phyloP scores from a whole-genome alignment of 208 protist species.

The Chromosphaera perkinsii region DNA sequence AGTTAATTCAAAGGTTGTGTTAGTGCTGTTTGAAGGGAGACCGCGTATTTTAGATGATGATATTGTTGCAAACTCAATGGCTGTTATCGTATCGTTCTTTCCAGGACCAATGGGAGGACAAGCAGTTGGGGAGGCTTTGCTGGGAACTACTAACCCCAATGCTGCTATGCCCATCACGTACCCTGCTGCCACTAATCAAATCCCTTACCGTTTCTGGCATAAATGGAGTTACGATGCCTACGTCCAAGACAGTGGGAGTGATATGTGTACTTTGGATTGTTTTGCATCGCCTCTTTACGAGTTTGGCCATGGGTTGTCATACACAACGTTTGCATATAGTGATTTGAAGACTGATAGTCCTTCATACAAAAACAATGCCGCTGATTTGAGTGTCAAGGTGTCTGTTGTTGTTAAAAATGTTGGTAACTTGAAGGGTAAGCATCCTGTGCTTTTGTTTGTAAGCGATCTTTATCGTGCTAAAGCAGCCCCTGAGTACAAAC shows the following conservation, averaged over 20 bases:
- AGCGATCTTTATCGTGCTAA: neutral
- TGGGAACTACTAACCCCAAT: conserved; percentile 34
- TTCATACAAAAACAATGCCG: neutral
- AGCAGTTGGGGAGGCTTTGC: conserved; percentile 37
- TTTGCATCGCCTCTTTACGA: no score
- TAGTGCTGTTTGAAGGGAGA: conserved; percentile 42
- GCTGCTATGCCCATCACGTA: no score
- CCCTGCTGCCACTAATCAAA: no score
- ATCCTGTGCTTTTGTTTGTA: conserved; percentile 48
- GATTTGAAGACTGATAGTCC: neutral
- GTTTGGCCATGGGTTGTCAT: conserved; percentile 46
- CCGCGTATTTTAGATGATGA: conserved; percentile 22
- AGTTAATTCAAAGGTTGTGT: conserved; percentile 14
- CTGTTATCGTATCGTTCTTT: conserved; percentile 42
- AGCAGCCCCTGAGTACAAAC: conserved; percentile 16
- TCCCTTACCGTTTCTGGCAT: no score
- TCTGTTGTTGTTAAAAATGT: conserved; percentile 35
- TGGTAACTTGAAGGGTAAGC: conserved; percentile 19
- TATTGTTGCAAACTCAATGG: neutral
- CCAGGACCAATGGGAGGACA: conserved; percentile 40
- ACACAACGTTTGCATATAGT: conserved; percentile 41
- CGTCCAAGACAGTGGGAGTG: neutral
- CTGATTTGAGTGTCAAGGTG: no score
- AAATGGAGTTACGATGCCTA: neutral
- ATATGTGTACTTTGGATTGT: conserved; percentile 14